Conservation (phyloP, 2,329 filamentous ascomycete genomes). For the Beauveria rudraprayagi region DNA sequence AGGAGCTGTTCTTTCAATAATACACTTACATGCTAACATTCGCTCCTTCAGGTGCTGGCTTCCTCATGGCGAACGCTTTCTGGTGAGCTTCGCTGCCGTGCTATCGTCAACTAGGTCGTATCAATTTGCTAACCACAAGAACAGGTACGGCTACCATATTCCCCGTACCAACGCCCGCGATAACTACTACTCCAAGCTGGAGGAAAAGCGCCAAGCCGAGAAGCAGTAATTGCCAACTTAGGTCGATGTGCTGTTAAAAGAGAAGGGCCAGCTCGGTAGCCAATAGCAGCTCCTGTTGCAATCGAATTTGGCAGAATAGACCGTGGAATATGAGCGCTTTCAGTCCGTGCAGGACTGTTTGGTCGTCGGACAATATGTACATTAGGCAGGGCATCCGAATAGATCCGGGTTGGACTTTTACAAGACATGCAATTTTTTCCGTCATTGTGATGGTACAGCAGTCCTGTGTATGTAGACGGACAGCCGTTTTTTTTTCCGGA, state of each 20-base stretch:
- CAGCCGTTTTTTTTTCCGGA: no score
- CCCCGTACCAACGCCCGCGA: constrained; percentile 52
- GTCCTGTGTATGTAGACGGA: neutral
- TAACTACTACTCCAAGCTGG: constrained; percentile 49
- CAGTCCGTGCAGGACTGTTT: neutral
- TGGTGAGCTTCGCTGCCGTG: constrained; percentile 36
- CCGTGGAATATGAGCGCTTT: neutral
- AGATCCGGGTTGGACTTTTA: neutral
- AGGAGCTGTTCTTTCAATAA: neutral
- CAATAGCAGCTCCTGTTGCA: neutral
- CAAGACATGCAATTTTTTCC: neutral
- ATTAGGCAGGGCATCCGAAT: constrained; percentile 9
- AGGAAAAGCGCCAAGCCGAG: constrained; percentile 44
- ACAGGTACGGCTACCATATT: constrained; percentile 55
- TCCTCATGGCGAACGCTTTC: constrained; percentile 46
- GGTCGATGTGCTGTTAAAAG: neutral
- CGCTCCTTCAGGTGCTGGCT: constrained; percentile 39
- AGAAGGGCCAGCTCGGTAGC: neutral
- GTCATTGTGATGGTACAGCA: neutral
- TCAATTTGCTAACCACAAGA: constrained; percentile 7
- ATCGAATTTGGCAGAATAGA: constrained; percentile 2
- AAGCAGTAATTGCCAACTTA: constrained; percentile 15
- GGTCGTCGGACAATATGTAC: constrained; percentile 10
- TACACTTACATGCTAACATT: neutral
- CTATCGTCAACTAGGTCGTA: neutral